Evolutionary conservation across 2,329 filamentous ascomycete genomes (phyloP).

Genomic region (Verruconis gallopava): DNA sequence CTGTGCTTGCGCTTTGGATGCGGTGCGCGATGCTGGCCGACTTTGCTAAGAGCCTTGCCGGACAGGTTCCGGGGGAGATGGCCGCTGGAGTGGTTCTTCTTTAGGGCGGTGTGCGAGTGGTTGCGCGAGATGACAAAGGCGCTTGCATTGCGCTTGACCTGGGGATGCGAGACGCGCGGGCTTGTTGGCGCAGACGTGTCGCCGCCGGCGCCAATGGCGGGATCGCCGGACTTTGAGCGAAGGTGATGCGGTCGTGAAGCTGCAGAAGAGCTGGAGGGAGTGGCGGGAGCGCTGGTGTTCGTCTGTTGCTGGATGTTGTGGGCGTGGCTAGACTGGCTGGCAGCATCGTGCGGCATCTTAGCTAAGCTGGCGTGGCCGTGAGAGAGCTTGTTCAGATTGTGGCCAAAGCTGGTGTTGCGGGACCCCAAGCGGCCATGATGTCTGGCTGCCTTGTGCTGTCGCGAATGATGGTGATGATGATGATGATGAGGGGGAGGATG

Average conservation of each 20-base stretch:
- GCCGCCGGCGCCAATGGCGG: not conserved
- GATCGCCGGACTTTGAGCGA: not conserved
- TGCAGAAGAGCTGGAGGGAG: not conserved
- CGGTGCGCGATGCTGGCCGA: slow-evolving; percentile 20
- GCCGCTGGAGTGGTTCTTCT: slow-evolving; percentile 32
- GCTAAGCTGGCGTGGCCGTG: too few species aligned
- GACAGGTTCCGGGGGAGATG: slow-evolving; percentile 30
- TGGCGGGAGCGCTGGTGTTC: not conserved
- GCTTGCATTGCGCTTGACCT: slow-evolving; percentile 29
- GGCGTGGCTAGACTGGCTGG: too few species aligned
- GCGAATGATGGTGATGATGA: not conserved
- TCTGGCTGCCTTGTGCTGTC: not conserved
- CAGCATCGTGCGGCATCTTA: not conserved
- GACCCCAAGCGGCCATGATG: not conserved
- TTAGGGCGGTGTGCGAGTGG: slow-evolving; percentile 21
- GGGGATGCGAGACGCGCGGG: slow-evolving; percentile 10
- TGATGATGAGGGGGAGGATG: too few species aligned
- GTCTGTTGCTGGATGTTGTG: too few species aligned
- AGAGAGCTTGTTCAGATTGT: not conserved
- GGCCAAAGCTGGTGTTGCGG: not conserved
- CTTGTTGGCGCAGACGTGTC: not conserved
- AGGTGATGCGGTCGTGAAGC: not conserved
- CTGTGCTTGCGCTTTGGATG: slow-evolving; percentile 17
- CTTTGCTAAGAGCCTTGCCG: slow-evolving; percentile 26
- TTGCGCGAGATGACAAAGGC: slow-evolving; percentile 24